Conservation (phyloP, 192 early-diverging fungal species). For the Coemansia sp. region DNA sequence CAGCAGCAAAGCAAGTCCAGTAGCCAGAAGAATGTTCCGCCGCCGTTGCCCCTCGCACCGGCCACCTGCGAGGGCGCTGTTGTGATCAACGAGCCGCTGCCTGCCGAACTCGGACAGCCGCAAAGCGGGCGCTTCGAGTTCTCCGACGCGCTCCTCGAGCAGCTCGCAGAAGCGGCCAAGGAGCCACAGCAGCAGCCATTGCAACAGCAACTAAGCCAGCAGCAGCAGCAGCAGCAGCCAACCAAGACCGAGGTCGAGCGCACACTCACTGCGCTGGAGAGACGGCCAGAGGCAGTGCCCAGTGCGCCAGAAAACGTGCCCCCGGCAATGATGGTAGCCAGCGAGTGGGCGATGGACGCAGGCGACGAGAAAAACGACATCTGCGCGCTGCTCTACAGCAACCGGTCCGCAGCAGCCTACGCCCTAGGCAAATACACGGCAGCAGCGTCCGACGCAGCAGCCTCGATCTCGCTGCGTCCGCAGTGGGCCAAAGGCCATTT, state of each 20-base stretch:
- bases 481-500: conserved; percentile 60
- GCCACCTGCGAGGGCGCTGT: neutral
- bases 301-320: neutral
- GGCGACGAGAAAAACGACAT: conserved; percentile 34
- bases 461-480: conserved; percentile 21
- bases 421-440: conserved; percentile 40
- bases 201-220: neutral
- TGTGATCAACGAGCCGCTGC: conserved; percentile 43
- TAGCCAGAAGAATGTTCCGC: neutral
- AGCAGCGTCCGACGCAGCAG: conserved; percentile 29
- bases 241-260: no score
- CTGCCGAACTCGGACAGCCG: conserved; percentile 19
- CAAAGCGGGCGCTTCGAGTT: conserved; percentile 35
- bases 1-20: neutral
- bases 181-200: neutral
- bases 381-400: conserved; percentile 42
- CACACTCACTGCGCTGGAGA: neutral
- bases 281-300: neutral
- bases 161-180: conserved; percentile 3
- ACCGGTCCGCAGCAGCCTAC: conserved; percentile 37
- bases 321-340: no score
- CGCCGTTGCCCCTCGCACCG: neutral
- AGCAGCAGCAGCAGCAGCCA: neutral
- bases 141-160: conserved; percentile 26
- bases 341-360: neutral